These are phyloP conservation scores for Magnusiomyces clavatus DNA, from an alignment of 1,139 yeast genomes.

Conservation along the genomic window DNA sequence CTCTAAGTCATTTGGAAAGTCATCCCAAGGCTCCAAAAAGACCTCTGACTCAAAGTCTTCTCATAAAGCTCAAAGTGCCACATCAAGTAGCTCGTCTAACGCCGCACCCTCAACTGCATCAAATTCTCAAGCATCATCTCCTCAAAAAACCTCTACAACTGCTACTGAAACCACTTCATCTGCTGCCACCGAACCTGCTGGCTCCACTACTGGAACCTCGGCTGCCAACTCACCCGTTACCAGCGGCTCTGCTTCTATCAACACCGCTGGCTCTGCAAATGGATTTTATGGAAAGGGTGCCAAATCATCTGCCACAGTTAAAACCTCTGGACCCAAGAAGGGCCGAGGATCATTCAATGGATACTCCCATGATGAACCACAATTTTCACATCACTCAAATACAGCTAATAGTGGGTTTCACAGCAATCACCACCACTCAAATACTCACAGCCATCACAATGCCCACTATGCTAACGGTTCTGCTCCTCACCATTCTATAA, in stretches of 20 bases:
- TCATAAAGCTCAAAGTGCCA: not conserved
- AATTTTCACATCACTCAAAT: conserved; percentile 9
- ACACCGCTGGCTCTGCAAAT: not conserved
- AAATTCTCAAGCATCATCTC: not conserved
- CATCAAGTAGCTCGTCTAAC: not conserved
- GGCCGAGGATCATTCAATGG: conserved; percentile 7
- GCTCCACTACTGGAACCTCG: not conserved
- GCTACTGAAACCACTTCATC: not conserved
- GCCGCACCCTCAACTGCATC: not conserved
- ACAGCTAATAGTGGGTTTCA: conserved; percentile 25
- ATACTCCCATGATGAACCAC: not conserved
- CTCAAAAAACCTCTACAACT: not conserved
- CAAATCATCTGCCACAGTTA: not conserved
- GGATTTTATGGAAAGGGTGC: not conserved
- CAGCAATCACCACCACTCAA: conserved; percentile 23
- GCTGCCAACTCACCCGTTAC: not conserved
- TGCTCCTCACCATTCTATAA: not conserved
- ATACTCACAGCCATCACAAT: conserved; percentile 17
- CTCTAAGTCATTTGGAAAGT: not conserved
- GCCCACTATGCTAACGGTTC: conserved; percentile 7
- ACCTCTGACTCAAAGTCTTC: not conserved
- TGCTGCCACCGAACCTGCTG: not conserved
- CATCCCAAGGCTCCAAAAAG: conserved; percentile 4
- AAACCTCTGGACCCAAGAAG: conserved; percentile 10
- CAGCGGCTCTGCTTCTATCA: conserved; percentile 5